These are phyloP conservation scores for Saccharomycopsis javanensis DNA, from an alignment of 805 yeast genomes.

Conservation along the genomic window DNA sequence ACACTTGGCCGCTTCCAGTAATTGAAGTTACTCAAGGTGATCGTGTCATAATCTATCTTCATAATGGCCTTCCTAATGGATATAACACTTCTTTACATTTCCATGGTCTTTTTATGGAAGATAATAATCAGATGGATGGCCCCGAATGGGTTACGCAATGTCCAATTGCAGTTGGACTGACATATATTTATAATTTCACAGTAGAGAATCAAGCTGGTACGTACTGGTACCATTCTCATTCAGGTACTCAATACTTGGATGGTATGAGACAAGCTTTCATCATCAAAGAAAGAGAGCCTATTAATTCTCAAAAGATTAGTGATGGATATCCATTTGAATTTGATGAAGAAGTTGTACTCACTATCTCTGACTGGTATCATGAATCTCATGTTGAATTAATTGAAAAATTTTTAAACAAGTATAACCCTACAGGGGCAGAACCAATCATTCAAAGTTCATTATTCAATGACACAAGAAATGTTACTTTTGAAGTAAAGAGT, in stretches of 20 bases:
- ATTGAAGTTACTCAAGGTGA: constrained; percentile 60
- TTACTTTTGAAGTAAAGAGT: constrained; percentile 44
- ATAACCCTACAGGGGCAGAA: constrained; percentile 79
- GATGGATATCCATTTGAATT: constrained; percentile 31
- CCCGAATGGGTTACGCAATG: constrained; percentile 75
- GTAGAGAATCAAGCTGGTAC: constrained; percentile 61
- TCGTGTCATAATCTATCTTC: constrained; percentile 46
- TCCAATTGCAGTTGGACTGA: constrained; percentile 62
- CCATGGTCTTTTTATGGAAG: constrained; percentile 68
- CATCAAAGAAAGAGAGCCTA: constrained; percentile 36
- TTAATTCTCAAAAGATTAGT: constrained; percentile 26
- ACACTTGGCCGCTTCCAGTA: constrained; percentile 64
- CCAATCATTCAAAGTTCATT: constrained; percentile 64
- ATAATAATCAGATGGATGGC: constrained; percentile 63
- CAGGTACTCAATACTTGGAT: constrained; percentile 69
- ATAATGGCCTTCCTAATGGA: constrained; percentile 45
- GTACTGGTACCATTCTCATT: constrained; percentile 80
- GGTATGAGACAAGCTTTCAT: constrained; percentile 64
- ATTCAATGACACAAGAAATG: constrained; percentile 55
- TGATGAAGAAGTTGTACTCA: constrained; percentile 52
- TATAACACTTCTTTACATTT: constrained; percentile 57
- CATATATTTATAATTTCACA: constrained; percentile 60
- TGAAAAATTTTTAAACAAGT: constrained; percentile 44
- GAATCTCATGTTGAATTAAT: constrained; percentile 38
- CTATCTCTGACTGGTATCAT: constrained; percentile 59